Conservation (phyloP, 2,329 filamentous ascomycete species). For the Elsinoe fawcettii region DNA sequence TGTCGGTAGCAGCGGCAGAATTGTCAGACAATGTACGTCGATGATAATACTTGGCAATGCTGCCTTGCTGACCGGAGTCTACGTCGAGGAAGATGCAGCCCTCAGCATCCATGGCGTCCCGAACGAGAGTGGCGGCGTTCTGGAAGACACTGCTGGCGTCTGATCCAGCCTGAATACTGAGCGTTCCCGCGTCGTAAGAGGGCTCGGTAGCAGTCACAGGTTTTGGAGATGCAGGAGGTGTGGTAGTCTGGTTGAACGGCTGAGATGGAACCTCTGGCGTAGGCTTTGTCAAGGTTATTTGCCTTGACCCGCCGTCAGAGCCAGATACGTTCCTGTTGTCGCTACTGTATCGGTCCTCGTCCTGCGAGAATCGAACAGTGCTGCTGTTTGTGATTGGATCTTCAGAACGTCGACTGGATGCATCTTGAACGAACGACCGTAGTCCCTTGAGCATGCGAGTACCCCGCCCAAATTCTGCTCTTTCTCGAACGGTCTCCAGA, state of each 20-base stretch:
- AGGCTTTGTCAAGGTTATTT: background rate
- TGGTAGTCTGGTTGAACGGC: background rate
- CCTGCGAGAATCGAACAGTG: slow-evolving; percentile 24
- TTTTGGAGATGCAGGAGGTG: background rate
- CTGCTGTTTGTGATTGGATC: background rate
- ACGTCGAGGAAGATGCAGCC: slow-evolving; percentile 38
- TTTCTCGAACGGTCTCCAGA: slow-evolving; percentile 49
- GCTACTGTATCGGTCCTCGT: slow-evolving; percentile 1
- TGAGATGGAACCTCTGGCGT: background rate
- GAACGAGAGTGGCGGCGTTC: slow-evolving; percentile 38
- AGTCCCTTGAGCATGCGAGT: slow-evolving; percentile 49
- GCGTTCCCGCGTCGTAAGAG: background rate
- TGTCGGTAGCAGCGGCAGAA: background rate
- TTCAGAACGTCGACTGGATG: slow-evolving; percentile 17
- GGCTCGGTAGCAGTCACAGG: background rate
- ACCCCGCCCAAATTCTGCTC: slow-evolving; percentile 45
- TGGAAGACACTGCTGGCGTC: slow-evolving; percentile 32
- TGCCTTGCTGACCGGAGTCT: too few relatives aligned
- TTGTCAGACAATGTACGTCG: background rate
- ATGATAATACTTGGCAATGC: background rate
- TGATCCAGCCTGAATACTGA: slow-evolving; percentile 1
- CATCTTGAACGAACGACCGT: slow-evolving; percentile 37
- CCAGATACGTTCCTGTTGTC: slow-evolving; percentile 19
- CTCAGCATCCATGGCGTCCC: slow-evolving; percentile 38
- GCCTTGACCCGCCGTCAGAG: slow-evolving; percentile 20